phyloP scores from a whole-genome alignment of 805 yeast species.

The Kluyveromyces siamensis region DNA sequence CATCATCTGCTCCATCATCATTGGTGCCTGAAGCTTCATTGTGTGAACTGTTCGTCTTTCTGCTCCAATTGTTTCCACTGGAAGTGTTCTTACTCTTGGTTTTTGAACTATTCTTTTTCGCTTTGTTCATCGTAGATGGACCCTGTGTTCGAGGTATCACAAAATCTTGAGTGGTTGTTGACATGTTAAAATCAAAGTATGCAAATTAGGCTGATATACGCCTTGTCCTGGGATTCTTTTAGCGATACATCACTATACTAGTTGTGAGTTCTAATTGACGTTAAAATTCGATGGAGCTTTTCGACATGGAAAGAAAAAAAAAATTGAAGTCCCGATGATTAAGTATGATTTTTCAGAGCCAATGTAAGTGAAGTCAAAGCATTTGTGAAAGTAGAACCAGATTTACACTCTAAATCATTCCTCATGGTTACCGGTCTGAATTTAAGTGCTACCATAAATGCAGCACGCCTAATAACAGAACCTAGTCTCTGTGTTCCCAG shows the following conservation, averaged over 20 bases:
- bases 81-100: not conserved
- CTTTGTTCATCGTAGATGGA: not conserved
- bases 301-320: not conserved
- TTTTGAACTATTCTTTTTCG: not conserved
- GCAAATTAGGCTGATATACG: not conserved
- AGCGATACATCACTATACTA: not conserved
- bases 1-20: slow-evolving; percentile 21
- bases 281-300: not conserved
- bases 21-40: not conserved
- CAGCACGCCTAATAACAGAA: slow-evolving; percentile 44
- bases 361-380: not conserved
- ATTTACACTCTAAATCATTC: not conserved
- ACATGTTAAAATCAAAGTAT: not conserved
- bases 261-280: not conserved
- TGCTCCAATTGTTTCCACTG: not conserved
- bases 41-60: not conserved
- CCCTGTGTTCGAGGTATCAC: not conserved
- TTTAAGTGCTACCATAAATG: slow-evolving; percentile 69
- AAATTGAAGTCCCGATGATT: no score
- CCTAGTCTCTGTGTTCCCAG: slow-evolving; percentile 72
- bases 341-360: no score
- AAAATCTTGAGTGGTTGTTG: not conserved
- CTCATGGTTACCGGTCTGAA: slow-evolving; percentile 34
- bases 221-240: not conserved
- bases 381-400: not conserved